Percentiles rank a stretch among this genome's conserved stretches.
Evolutionary conservation across 2,329 filamentous ascomycete genomes (phyloP).

Genomic region (Dichotomopilus funicola): DNA sequence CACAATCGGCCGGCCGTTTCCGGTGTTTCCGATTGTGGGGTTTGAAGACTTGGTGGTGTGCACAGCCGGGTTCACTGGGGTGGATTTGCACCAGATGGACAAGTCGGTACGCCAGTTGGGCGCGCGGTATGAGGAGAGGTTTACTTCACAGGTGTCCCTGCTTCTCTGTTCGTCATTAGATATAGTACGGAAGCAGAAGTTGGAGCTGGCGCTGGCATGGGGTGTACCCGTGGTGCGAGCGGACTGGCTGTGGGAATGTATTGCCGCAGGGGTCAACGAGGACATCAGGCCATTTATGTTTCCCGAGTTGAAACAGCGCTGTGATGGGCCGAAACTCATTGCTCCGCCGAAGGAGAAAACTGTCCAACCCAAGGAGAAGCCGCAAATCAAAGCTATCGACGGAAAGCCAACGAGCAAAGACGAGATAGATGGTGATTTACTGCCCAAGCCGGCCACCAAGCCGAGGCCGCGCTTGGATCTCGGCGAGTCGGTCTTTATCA

Average conservation of each 20-base stretch:
- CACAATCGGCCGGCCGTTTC: conserved; percentile 71
- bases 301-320: conserved; percentile 36
- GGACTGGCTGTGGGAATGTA: conserved; percentile 80
- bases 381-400: conserved; percentile 2
- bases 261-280: conserved; percentile 48
- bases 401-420: not conserved
- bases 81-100: conserved; percentile 79
- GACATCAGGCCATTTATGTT: conserved; percentile 44
- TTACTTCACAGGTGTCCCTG: conserved; percentile 66
- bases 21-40: conserved; percentile 59
- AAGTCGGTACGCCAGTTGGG: conserved; percentile 71
- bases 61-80: conserved; percentile 74
- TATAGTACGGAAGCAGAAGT: conserved; percentile 64
- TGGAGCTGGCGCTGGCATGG: conserved; percentile 68
- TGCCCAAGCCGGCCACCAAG: conserved; percentile 13
- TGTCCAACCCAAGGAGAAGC: not conserved
- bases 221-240: conserved; percentile 73
- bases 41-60: conserved; percentile 68
- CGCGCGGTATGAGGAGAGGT: conserved; percentile 70
- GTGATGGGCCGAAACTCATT: conserved; percentile 9
- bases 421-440: conserved; percentile 14
- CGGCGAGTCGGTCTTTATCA: conserved; percentile 16
- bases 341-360: conserved; percentile 5
- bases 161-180: conserved; percentile 62
- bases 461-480: conserved; percentile 14